These are phyloP conservation scores for Penicillium crystallinum DNA, from an alignment of 495 filamentous ascomycete species.

Conservation along the genomic window DNA sequence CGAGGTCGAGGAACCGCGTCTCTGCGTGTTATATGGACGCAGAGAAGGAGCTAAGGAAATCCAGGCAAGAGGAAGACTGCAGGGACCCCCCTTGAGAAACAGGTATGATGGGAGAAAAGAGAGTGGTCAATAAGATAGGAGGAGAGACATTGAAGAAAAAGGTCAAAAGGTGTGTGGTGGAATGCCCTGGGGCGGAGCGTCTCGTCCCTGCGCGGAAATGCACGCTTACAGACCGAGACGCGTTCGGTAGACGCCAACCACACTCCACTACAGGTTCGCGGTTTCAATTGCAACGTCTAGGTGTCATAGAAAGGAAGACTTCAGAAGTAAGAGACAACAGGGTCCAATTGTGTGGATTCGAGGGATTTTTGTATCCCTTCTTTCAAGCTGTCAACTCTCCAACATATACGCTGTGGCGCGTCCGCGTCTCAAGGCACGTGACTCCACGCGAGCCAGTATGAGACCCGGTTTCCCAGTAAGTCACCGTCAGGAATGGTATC, in stretches of 20 bases:
- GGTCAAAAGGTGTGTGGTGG: constrained; percentile 33
- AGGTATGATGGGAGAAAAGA: constrained; percentile 17
- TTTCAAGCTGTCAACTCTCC: background rate
- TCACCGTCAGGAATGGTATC: constrained; percentile 7
- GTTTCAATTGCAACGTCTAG: constrained; percentile 2
- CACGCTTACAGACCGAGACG: constrained; percentile 47
- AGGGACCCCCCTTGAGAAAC: constrained; percentile 8
- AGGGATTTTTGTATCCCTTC: background rate
- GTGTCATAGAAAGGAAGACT: background rate
- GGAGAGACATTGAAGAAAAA: constrained; percentile 32
- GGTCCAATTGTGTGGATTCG: constrained; percentile 1
- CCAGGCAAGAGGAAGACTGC: constrained; percentile 2
- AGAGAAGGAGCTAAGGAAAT: constrained; percentile 1
- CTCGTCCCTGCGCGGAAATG: constrained; percentile 44
- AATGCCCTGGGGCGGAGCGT: constrained; percentile 37
- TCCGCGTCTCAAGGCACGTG: constrained; percentile 29
- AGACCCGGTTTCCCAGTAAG: background rate
- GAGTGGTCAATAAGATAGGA: constrained; percentile 19
- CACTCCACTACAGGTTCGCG: constrained; percentile 31
- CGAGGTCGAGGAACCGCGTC: constrained; percentile 26
- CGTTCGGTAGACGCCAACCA: constrained; percentile 45
- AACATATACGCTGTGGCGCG: constrained; percentile 14
- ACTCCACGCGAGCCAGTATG: constrained; percentile 18
- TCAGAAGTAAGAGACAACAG: background rate
- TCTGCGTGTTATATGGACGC: constrained; percentile 13